Base-by-base conservation (phyloP, 2,329 filamentous ascomycete species). In the Fusarium domesticum region DNA sequence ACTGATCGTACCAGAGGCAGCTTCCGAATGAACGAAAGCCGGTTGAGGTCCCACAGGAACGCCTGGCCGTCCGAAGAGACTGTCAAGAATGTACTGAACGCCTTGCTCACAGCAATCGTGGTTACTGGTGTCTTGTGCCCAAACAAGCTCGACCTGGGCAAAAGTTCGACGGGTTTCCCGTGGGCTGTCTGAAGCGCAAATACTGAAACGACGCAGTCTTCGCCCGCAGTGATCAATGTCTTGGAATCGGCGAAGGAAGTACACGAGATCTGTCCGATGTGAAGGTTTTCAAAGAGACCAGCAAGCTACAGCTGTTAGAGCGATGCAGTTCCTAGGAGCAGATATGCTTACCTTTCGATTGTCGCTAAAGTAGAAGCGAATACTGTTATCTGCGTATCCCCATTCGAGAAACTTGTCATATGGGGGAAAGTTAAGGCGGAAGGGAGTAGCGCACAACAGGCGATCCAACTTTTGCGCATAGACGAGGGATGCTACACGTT, bases 341-440 rank as follows among this genome's bases (percentile, higher is more conserved):
- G 15, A 37, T 40, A 41, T 28, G n/a, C 53, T 54, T 69, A 81
- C 77, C 70, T 89, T 91, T 61, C 88, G 84, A 45, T 81, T 88
- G 54, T 96, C 89, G 37, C 85, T 83, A 43, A 86, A 81, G 69
- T 89, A 96, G 73, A 98, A 97, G 4, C 93, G 85, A 19, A 98
- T 80, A 55, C 89, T 95, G 57, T 88, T 89, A 65, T 98, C 93
- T 1, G 89, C 87, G 58, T 95, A 97, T 2, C 92, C 92, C 92
- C 92, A 97, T 69, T 96, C 90, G 55, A 97, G 78, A 60, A 89
- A 96, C 57, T 90, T 90, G 67, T 97, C 91, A 61, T 89, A 95
- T 0, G 92, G 91, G 1, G 91, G 87, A 11, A 97, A 83, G 59
- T 96, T 93, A 33, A 96, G 75, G 16, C 89, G 80, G 67, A 95